These are phyloP conservation scores for Ettlia oleoabundans DNA, from an alignment of 139 green algal genomes.

Conservation along the genomic window DNA sequence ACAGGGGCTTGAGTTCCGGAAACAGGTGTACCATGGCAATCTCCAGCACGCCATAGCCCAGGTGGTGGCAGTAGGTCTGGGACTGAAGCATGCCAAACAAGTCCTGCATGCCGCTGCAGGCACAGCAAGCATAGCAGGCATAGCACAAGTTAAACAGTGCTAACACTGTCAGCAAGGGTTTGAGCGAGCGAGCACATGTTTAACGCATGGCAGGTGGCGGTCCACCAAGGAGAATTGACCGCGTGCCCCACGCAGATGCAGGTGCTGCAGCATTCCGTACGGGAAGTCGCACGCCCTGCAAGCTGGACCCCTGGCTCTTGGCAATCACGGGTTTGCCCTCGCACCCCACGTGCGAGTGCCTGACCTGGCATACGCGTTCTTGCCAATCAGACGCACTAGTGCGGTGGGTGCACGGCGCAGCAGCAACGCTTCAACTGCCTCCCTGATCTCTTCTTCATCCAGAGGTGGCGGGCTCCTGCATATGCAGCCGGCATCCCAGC, in stretches of 20 bases:
- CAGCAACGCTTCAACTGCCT: constrained; percentile 53
- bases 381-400: constrained; percentile 66
- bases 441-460: constrained; percentile 62
- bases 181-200: not conserved
- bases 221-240: not conserved
- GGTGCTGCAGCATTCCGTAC: no score
- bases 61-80: constrained; percentile 55
- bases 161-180: not conserved
- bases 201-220: not conserved
- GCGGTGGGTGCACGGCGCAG: constrained; percentile 43
- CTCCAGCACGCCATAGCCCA: constrained; percentile 70
- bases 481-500: no score
- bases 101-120: constrained; percentile 56
- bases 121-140: not conserved
- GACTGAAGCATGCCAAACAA: constrained; percentile 75
- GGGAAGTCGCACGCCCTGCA: not conserved
- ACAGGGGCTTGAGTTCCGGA: constrained; percentile 64
- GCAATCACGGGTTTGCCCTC: no score
- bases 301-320: no score
- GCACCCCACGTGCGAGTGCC: not conserved
- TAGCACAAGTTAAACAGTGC: no score
- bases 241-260: not conserved
- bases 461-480: constrained; percentile 31
- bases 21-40: constrained; percentile 62
- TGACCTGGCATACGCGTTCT: constrained; percentile 49